Evolutionary conservation across 345 rosid genomes (phyloP).

Genomic region (Microthlaspi erraticum): DNA sequence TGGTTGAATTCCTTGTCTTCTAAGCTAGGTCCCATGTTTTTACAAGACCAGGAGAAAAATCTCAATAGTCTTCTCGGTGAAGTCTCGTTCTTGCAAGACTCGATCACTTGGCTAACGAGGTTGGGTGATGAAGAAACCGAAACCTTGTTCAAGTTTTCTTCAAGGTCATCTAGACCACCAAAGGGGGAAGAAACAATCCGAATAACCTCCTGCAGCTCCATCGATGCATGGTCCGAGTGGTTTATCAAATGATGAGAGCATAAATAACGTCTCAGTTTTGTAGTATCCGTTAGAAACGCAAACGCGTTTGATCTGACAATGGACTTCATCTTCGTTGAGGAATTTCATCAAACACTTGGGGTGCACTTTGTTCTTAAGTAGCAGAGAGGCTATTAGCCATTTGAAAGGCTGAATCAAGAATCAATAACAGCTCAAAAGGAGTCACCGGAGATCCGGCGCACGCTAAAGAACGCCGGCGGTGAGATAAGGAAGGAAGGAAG

Average conservation of each 20-base stretch:
- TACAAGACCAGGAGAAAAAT: slow-evolving; percentile 80
- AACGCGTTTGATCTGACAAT: slow-evolving; percentile 40
- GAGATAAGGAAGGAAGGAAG: slow-evolving; percentile 3
- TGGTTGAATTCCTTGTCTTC: slow-evolving; percentile 67
- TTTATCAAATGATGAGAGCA: slow-evolving; percentile 37
- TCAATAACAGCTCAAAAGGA: background rate
- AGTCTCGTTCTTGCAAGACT: slow-evolving; percentile 60
- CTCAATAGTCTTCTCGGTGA: slow-evolving; percentile 71
- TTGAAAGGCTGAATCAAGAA: background rate
- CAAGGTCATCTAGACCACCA: slow-evolving; percentile 88
- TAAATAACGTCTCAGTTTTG: slow-evolving; percentile 12
- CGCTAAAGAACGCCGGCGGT: slow-evolving; percentile 16
- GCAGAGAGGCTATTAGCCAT: background rate
- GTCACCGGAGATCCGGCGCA: slow-evolving; percentile 39
- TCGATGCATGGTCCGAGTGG: slow-evolving; percentile 19
- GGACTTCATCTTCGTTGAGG: slow-evolving; percentile 47
- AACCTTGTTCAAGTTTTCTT: slow-evolving; percentile 53
- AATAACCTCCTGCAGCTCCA: slow-evolving; percentile 54
- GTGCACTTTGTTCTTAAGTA: slow-evolving; percentile 1
- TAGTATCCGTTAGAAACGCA: slow-evolving; percentile 23
- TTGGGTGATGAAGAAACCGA: slow-evolving; percentile 50
- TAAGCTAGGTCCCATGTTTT: slow-evolving; percentile 45
- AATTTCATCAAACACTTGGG: slow-evolving; percentile 58
- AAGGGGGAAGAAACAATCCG: slow-evolving; percentile 55
- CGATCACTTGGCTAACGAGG: slow-evolving; percentile 56